Evolutionary conservation across 345 rosid genomes (phyloP).

Genomic region (Eucalyptus dawsonii): DNA sequence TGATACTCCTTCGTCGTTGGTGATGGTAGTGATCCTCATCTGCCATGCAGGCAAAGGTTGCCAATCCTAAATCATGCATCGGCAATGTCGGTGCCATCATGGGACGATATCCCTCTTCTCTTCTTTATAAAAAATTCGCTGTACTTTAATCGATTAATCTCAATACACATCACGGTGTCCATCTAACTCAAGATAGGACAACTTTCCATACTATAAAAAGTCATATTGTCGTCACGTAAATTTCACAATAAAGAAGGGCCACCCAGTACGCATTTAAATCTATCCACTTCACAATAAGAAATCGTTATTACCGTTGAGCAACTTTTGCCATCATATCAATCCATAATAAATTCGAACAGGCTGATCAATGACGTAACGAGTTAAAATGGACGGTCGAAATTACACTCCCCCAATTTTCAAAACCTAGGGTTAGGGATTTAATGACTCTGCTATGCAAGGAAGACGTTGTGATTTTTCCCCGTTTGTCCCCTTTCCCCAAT

Average conservation of each 20-base stretch:
- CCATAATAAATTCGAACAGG: neutral
- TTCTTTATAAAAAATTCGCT: neutral
- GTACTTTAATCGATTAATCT: neutral
- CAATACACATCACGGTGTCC: neutral
- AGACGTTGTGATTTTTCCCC: neutral
- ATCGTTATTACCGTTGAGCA: neutral
- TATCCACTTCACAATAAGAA: rapidly evolving
- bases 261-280: neutral
- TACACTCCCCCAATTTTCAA: neutral
- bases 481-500: neutral
- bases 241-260: neutral
- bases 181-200: neutral
- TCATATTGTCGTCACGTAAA: neutral
- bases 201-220: neutral
- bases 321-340: neutral
- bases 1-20: neutral
- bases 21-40: neutral
- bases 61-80: too few relatives aligned
- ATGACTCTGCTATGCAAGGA: neutral
- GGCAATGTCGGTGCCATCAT: neutral
- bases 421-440: neutral
- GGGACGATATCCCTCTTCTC: neutral
- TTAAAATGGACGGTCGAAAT: neutral
- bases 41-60: neutral
- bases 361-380: neutral